These are phyloP conservation scores for Nicotiana benthamiana DNA, from an alignment of 257 asterid genomes.

Conservation along the genomic window DNA sequence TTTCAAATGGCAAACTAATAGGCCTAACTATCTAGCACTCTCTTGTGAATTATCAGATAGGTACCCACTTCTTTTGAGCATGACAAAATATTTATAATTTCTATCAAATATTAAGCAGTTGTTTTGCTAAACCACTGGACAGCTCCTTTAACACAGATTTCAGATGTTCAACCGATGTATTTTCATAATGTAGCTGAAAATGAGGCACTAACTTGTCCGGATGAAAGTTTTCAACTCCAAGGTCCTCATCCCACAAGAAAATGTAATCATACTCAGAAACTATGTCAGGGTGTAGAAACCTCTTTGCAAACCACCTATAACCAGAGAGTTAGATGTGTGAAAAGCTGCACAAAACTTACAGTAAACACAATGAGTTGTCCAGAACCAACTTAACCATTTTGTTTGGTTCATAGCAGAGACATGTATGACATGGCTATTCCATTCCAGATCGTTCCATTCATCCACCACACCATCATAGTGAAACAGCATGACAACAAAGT, in stretches of 20 bases:
- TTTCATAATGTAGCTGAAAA: not conserved
- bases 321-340: not conserved
- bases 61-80: not conserved
- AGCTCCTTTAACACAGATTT: not conserved
- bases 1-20: not conserved
- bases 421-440: conserved; percentile 58
- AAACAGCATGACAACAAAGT: conserved; percentile 67
- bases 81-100: not conserved
- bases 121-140: not conserved
- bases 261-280: conserved; percentile 57
- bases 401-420: conserved; percentile 71
- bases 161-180: not conserved
- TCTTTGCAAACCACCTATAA: conserved; percentile 80
- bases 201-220: conserved; percentile 38
- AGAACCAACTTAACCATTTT: conserved; percentile 44
- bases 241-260: conserved; percentile 87
- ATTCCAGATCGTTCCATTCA: conserved; percentile 57
- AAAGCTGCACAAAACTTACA: not conserved
- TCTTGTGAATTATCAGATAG: not conserved
- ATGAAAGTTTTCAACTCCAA: conserved; percentile 55
- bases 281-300: conserved; percentile 77
- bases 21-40: not conserved
- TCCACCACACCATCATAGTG: conserved; percentile 78
- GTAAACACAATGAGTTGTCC: not conserved
- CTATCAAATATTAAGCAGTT: not conserved